Conservation (phyloP, 352 stramenopile genomes). For the Pilasporangium apinafurcum region DNA sequence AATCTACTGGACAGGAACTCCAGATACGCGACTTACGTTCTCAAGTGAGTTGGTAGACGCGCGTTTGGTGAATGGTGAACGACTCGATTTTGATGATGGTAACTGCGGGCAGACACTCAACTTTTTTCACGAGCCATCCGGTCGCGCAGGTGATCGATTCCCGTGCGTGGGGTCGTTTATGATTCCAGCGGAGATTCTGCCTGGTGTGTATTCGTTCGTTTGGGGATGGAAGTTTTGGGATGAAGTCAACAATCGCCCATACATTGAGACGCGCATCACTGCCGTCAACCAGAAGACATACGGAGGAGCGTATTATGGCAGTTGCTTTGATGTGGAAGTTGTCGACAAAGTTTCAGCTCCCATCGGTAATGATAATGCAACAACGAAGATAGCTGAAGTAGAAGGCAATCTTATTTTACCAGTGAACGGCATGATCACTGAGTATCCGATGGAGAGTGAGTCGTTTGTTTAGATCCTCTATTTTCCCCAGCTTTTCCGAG, state of each 20-base stretch:
- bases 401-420: too few species aligned
- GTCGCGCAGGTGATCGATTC: conserved; percentile 15
- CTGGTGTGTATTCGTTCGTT: conserved; percentile 23
- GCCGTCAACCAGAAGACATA: too few species aligned
- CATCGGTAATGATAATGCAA: too few species aligned
- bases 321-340: conserved; percentile 10
- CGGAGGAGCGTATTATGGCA: too few species aligned
- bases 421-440: too few species aligned
- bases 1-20: conserved; percentile 22
- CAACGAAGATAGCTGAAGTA: too few species aligned
- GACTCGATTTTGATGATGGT: conserved; percentile 19
- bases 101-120: conserved; percentile 20
- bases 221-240: conserved; percentile 29
- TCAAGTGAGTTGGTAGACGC: conserved; percentile 18
- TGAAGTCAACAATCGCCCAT: conserved; percentile 2
- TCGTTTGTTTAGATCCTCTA: too few species aligned
- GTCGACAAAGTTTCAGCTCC: too few species aligned
- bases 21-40: conserved; percentile 15
- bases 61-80: conserved; percentile 14
- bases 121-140: conserved; percentile 1
- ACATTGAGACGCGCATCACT: too few species aligned
- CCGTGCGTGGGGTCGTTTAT: conserved; percentile 24
- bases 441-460: too few species aligned
- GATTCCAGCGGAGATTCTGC: conserved; percentile 10
- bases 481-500: too few species aligned